Evolutionary conservation across 139 green algal genomes (phyloP), one percentile per base, ranked within the genome.

Genomic region (Chlamydomonas incerta): DNA sequence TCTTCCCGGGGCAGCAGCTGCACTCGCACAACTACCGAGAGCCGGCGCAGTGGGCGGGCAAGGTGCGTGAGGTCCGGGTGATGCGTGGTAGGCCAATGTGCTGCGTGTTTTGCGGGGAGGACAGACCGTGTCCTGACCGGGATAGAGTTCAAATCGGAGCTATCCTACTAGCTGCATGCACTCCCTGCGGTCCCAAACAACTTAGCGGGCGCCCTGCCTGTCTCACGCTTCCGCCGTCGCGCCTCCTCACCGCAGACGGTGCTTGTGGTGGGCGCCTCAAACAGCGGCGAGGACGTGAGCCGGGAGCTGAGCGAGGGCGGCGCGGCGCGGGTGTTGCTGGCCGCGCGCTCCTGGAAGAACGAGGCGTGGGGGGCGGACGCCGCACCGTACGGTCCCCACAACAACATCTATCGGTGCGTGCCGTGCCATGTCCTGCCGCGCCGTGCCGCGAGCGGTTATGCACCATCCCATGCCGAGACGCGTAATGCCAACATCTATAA

Each of bases 1-100:
- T 0, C 33, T 89, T 87, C 57, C 88, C 88, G 0, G 94, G 93
- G 14, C 73, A 92, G 21, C 93, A 97, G 79, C 91, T 97, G 85
- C 96, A 98, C 90, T 91, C 80, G 68, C 93, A 95, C 82, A 94
- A 94, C 79, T 96, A 96, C 88, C 87, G 95, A 4, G 33, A 35
- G 15, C 87, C 90, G 18, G 87, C 92, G 8, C 58, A 29, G 11
- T 97, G 96, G 73, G 41, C 23, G 6, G 95, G 87, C 24, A 86
- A 92, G 84, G 88, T 91, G 52, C 5, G 88, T 72, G 35, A 28
- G 13, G n/a, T n/a, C n/a, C n/a, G n/a, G n/a, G n/a, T n/a, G n/a
- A n/a, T n/a, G n/a, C n/a, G n/a, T n/a, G n/a, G n/a, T n/a, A n/a
- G n/a, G n/a, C n/a, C n/a, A n/a, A n/a, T n/a, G n/a, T n/a, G n/a